phyloP scores from a whole-genome alignment of 148 eudicot genomes.

The Arctostaphylos glauca region DNA sequence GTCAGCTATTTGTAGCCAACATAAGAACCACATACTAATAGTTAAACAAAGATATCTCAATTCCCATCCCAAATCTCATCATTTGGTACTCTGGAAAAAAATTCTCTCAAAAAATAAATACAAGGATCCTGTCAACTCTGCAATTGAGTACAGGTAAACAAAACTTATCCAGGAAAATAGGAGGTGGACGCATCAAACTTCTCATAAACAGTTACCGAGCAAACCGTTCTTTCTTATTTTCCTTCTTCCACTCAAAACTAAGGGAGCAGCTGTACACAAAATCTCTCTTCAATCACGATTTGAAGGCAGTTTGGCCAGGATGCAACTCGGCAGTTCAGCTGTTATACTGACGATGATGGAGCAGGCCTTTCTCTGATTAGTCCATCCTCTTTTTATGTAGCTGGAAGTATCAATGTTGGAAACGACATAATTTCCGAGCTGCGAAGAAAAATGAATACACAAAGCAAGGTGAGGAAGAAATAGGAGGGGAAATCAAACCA shows the following conservation, averaged over 20 bases:
- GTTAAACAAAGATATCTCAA: constrained; percentile 4
- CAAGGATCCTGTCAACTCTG: neutral
- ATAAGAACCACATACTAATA: neutral
- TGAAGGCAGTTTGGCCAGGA: neutral
- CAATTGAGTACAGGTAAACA: neutral
- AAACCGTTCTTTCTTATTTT: neutral
- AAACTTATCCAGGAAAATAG: neutral
- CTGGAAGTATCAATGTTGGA: neutral
- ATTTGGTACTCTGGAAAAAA: neutral
- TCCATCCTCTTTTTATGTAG: neutral
- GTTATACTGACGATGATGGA: neutral
- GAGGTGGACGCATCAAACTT: neutral
- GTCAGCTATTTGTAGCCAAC: neutral
- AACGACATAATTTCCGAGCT: neutral
- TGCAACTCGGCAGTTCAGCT: neutral
- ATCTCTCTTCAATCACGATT: neutral
- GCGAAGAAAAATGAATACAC: neutral
- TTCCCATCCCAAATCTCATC: constrained; percentile 2
- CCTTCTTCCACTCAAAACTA: neutral
- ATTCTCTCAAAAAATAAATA: neutral
- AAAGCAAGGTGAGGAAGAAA: neutral
- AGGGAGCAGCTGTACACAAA: neutral
- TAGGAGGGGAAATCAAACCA: neutral
- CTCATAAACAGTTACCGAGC: neutral
- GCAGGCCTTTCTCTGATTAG: neutral